Evolutionary conservation across 768 basidiomycete species (phyloP).

Genomic region (Podaxis sp.): DNA sequence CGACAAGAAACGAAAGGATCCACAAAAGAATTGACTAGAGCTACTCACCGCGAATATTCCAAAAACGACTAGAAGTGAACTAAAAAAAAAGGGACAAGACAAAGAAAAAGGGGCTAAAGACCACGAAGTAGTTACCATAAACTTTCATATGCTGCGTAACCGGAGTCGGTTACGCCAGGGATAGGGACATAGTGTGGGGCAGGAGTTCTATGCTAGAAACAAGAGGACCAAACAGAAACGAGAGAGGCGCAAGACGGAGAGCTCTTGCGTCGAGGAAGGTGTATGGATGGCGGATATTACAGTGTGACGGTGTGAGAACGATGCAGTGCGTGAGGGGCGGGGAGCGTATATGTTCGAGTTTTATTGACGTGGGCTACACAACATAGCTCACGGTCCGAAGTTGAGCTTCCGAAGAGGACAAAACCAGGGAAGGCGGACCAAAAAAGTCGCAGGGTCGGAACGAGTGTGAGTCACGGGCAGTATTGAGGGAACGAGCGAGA

Average conservation of each 20-base stretch:
- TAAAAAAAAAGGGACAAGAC: neutral
- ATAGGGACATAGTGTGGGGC: neutral
- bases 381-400: too few species aligned
- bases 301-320: too few species aligned
- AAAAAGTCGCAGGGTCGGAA: neutral
- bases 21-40: neutral
- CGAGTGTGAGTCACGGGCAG: neutral
- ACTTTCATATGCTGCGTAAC: neutral
- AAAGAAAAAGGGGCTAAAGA: neutral
- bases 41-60: neutral
- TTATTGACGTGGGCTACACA: too few species aligned
- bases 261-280: neutral
- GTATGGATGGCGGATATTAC: too few species aligned
- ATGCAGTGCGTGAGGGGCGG: too few species aligned
- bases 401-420: too few species aligned
- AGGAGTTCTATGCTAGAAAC: neutral
- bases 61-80: neutral
- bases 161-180: neutral
- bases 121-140: neutral
- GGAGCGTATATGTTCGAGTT: too few species aligned
- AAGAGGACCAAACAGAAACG: neutral
- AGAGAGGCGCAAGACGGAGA: neutral
- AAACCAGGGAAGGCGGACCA: neutral
- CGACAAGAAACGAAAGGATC: neutral
- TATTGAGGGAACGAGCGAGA: neutral